Evolutionary conservation across 2,329 filamentous ascomycete species (phyloP).

Genomic region (Xylariaceae sp.): DNA sequence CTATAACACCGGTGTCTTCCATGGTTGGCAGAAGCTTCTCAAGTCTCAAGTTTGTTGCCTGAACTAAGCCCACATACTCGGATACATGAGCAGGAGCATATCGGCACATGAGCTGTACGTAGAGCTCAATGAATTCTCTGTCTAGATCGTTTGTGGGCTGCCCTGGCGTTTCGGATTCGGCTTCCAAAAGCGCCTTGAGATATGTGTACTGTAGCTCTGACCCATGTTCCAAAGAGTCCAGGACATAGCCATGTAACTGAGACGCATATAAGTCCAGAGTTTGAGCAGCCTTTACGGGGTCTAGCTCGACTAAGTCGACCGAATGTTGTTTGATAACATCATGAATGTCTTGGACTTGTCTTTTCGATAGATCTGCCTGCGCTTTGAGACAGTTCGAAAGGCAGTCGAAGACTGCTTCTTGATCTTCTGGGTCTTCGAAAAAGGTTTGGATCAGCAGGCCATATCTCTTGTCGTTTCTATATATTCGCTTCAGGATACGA

Average conservation of each 20-base stretch:
- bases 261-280: slow-evolving; percentile 58
- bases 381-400: slow-evolving; percentile 69
- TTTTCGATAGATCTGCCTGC: slow-evolving; percentile 56
- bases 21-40: slow-evolving; percentile 79
- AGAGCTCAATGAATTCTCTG: slow-evolving; percentile 68
- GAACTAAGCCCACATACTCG: slow-evolving; percentile 72
- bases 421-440: slow-evolving; percentile 78
- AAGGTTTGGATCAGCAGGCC: slow-evolving; percentile 72
- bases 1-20: slow-evolving; percentile 83
- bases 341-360: slow-evolving; percentile 68
- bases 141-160: slow-evolving; percentile 36
- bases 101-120: slow-evolving; percentile 85
- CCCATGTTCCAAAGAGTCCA: slow-evolving; percentile 57
- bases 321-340: slow-evolving; percentile 61
- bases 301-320: slow-evolving; percentile 59
- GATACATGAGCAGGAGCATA: slow-evolving; percentile 79
- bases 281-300: slow-evolving; percentile 59
- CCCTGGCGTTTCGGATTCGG: slow-evolving; percentile 35
- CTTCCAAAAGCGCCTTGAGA: slow-evolving; percentile 70
- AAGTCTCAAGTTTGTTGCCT: slow-evolving; percentile 71
- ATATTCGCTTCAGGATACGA: slow-evolving; percentile 85
- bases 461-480: slow-evolving; percentile 73
- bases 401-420: slow-evolving; percentile 70
- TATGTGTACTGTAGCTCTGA: slow-evolving; percentile 69
- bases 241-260: slow-evolving; percentile 60